phyloP scores from a whole-genome alignment of 441 rosid genomes.

The Populus tomentosa region DNA sequence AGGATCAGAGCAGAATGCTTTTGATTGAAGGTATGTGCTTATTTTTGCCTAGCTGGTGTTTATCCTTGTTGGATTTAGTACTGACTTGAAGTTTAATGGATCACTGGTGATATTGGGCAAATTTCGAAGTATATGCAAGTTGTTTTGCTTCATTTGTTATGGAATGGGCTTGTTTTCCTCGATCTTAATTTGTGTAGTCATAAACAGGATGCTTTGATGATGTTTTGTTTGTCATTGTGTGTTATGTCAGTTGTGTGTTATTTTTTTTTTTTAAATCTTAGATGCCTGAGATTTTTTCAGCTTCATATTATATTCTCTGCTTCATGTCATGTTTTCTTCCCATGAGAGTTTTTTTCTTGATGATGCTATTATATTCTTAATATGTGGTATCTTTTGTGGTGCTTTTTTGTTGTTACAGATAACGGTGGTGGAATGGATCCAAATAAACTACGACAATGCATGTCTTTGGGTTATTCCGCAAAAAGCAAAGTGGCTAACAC shows the following conservation, averaged over 20 bases:
- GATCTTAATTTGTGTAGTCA: not conserved
- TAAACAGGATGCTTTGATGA: not conserved
- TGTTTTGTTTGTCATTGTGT: not conserved
- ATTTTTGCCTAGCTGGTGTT: not conserved
- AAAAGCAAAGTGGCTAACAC: constrained; percentile 73
- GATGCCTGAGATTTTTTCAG: constrained; percentile 28
- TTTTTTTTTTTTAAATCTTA: not conserved
- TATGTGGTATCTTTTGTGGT: constrained; percentile 10
- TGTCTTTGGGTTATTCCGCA: constrained; percentile 76
- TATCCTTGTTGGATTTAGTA: not conserved
- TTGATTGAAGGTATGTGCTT: constrained; percentile 61
- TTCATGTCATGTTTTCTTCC: constrained; percentile 1
- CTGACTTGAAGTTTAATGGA: not conserved
- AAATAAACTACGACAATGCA: constrained; percentile 61
- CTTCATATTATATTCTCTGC: constrained; percentile 2
- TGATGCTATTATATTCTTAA: not conserved
- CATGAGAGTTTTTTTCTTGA: not conserved
- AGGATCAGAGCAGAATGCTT: constrained; percentile 68
- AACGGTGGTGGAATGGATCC: constrained; percentile 80
- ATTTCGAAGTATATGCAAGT: not conserved
- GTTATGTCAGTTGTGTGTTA: not conserved
- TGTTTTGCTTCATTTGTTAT: not conserved
- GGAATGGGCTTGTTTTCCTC: not conserved
- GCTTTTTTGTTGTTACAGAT: constrained; percentile 41
- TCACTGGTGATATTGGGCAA: not conserved